Evolutionary conservation across 805 yeast species (phyloP).

Genomic region (Kodamaea kakaduensis): DNA sequence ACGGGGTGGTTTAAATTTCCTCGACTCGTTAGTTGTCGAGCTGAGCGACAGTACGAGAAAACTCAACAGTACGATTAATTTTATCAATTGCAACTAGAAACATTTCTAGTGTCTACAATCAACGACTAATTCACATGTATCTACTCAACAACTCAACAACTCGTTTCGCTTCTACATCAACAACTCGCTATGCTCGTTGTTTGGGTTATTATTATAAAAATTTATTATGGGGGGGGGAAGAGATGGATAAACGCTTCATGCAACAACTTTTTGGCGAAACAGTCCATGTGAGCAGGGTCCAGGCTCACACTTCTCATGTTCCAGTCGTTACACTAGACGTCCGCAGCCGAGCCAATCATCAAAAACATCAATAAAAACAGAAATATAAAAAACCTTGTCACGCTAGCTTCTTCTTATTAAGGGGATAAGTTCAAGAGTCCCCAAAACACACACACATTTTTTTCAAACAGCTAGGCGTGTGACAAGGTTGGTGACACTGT

Average conservation of each 20-base stretch:
- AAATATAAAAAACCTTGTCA: constrained; percentile 1
- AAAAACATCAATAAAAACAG: constrained; percentile 7
- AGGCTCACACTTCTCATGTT: constrained; percentile 5
- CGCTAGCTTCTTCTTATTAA: constrained; percentile 2
- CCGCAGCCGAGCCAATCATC: constrained; percentile 10
- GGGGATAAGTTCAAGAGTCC: constrained; percentile 9
- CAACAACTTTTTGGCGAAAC: constrained; percentile 1
- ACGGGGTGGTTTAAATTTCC: too few species aligned
- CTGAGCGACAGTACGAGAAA: too few species aligned
- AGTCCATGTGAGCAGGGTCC: constrained; percentile 5
- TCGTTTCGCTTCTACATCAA: too few species aligned
- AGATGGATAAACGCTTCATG: constrained; percentile 3
- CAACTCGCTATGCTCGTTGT: too few species aligned
- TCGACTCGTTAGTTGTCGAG: too few species aligned
- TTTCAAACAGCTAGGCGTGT: constrained; percentile 12
- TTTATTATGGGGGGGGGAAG: constrained; percentile 7
- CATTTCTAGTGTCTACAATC: too few species aligned
- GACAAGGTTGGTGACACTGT: neutral
- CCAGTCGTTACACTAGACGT: neutral
- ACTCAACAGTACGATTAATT: too few species aligned
- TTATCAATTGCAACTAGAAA: too few species aligned
- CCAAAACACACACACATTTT: constrained; percentile 17
- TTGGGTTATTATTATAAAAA: neutral
- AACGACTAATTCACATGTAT: too few species aligned
- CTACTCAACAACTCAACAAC: too few species aligned